Percentiles rank a stretch among this genome's conserved stretches.
phyloP scores from a whole-genome alignment of 768 basidiomycete genomes.

The Russula brevipes region DNA sequence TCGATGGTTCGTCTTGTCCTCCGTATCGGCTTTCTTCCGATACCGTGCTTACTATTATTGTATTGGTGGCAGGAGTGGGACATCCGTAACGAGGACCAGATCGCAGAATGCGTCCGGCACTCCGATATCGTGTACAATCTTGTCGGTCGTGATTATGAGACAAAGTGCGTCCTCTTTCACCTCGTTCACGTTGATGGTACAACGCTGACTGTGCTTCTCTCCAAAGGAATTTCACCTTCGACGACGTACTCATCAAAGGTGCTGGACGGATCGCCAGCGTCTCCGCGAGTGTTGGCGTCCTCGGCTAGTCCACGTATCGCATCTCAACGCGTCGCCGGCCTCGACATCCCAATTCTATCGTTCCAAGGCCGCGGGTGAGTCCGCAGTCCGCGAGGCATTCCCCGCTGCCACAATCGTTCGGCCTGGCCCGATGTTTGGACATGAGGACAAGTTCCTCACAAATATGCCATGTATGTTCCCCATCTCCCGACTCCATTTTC shows the following conservation, averaged over 20 bases:
- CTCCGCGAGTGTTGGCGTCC: slow-evolving; percentile 72
- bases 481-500: slow-evolving; percentile 19
- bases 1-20: slow-evolving; percentile 60
- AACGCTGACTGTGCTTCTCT: neutral
- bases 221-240: slow-evolving; percentile 81
- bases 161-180: slow-evolving; percentile 57
- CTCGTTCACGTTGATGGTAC: neutral
- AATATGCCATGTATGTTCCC: slow-evolving; percentile 79
- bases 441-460: slow-evolving; percentile 90
- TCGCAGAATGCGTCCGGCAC: slow-evolving; percentile 88
- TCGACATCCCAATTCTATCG: slow-evolving; percentile 83
- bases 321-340: slow-evolving; percentile 78
- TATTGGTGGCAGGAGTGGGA: slow-evolving; percentile 79
- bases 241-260: slow-evolving; percentile 75
- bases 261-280: slow-evolving; percentile 84
- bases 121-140: slow-evolving; percentile 98
- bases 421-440: slow-evolving; percentile 84
- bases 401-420: slow-evolving; percentile 83
- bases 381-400: slow-evolving; percentile 76
- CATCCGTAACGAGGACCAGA: slow-evolving; percentile 81
- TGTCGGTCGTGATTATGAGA: slow-evolving; percentile 89
- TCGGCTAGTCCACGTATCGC: slow-evolving; percentile 90
- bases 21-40: slow-evolving; percentile 2
- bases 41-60: neutral
- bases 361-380: slow-evolving; percentile 87